These are phyloP conservation scores for Poa annua DNA, from an alignment of 176 grass and related monocot species.

Conservation along the genomic window DNA sequence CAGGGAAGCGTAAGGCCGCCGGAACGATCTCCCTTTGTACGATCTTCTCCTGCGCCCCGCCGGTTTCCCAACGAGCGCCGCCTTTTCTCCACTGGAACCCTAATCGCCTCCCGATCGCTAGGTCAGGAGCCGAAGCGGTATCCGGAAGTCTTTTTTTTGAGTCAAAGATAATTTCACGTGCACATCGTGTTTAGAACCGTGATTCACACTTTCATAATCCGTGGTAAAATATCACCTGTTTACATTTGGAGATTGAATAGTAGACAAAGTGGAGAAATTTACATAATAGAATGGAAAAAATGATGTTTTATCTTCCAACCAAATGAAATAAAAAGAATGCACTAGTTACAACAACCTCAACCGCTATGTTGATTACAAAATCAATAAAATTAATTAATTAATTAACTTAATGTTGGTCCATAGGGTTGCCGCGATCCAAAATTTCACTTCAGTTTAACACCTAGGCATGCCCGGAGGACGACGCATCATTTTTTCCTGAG, in stretches of 20 bases:
- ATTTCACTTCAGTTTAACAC: conserved; percentile 34
- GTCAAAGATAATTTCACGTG: no score
- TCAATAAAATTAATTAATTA: background rate
- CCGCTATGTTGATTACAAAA: background rate
- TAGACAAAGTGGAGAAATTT: background rate
- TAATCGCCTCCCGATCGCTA: no score
- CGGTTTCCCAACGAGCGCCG: no score
- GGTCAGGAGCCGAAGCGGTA: no score
- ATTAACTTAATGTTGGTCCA: background rate
- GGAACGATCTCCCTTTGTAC: no score
- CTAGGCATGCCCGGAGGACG: conserved; percentile 52
- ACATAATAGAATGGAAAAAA: background rate
- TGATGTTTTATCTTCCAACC: background rate
- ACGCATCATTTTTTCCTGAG: conserved; percentile 38
- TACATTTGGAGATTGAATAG: background rate
- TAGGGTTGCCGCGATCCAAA: background rate
- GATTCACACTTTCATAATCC: background rate
- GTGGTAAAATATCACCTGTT: background rate
- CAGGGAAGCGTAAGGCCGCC: no score
- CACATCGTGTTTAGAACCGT: no score
- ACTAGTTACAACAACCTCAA: background rate
- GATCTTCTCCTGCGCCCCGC: no score
- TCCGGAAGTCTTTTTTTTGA: no score
- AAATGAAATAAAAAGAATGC: background rate
- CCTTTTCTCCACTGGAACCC: no score